Base-by-base conservation (phyloP, 2,329 filamentous ascomycete species). In the Pyrenophora seminiperda region DNA sequence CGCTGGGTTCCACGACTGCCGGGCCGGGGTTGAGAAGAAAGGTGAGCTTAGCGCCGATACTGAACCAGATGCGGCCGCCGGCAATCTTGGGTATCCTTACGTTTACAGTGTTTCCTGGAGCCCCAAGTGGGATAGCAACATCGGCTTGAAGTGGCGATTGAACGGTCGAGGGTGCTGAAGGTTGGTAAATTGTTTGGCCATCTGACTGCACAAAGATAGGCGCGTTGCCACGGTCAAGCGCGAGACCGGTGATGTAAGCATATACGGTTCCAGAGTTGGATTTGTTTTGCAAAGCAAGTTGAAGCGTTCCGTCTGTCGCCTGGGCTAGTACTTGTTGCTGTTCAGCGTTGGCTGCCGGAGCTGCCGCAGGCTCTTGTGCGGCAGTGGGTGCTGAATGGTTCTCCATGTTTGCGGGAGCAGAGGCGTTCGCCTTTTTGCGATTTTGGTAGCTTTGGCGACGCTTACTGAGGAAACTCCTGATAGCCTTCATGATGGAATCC, bases 41-140 rank as follows among this genome's bases (percentile, higher is more conserved):
- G 1, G 79, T 84, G 40, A 91, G 77, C 29, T 80, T 80, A 36
- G 74, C 74, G 59, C 81, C 82, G 51, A 83, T 76, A 47, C 79
- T 83, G 71, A 90, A 88, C 85, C 87, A 92, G 67, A 91, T 83
- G 44, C 89, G 81, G 1, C 83, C 88, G 17, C 87, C 88, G 3
- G 82, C 86, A 19, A 91, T 79, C 53, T 85, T 85, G 9, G 89
- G 89, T 53, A 91, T 84, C 1, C 81, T 85, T 18, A 89, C 76
- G 2, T 77, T 82, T 20, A 76, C 81, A 0, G 81, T 82, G 34
- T 77, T 75, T 5, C 88, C 88, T 0, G 85, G 78, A 0, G 77
- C 75, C 11, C 87, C 87, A 4, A 91, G 75, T 1, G 76, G 70
- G 54, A 92, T 90, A 30, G 82, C 81, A 61, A 82, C 82, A 68